Base-by-base conservation (phyloP, 805 yeast species). In the Kodamaea hsintzibuensis region DNA sequence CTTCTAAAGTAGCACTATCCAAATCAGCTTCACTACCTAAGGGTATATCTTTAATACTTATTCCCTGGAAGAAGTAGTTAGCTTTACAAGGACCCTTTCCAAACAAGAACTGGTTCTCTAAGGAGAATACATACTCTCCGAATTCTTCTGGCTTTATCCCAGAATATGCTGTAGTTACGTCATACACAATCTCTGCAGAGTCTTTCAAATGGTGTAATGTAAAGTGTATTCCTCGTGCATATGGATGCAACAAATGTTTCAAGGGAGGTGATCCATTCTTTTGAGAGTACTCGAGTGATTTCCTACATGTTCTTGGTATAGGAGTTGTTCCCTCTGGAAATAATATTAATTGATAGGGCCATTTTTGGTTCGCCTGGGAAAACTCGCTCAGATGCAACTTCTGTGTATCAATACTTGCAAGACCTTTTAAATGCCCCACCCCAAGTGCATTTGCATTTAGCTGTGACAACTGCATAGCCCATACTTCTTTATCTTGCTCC, bases 311-410 rank as follows among this genome's bases (percentile, higher is more conserved):
- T 56, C 82, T 80, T 4, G 76, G 77, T 38, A 95, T 85, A 52
- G 88, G 72, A 55, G 91, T 93, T 0, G 99, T 95, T 4, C 99
- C 99, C 69, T 95, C 99, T 1, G 99, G 99, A 71, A 88, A 95
- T 25, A 95, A 69, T 16, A 92, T 71, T 45, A 95, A 68, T 78
- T 87, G 84, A 57, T 86, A 85, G 5, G 78, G 78, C 67, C 70
- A 73, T 1, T 65, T 56, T n/a, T 64, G 57, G 47, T 60, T 57
- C 2, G 67, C 69, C 42, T 58, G 50, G 10, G 79, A 77, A 78
- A 78, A 73, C 42, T 57, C 56, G 7, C 14, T 38, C 39, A 54
- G 30, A 48, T 55, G 13, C 12, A 18, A 19, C 7, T 48, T 35
- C 35, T 30, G 35, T 12, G 35, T 62, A 10, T 61, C 70, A 60